Evolutionary conservation across 805 yeast genomes (phyloP).

Genomic region (Torulaspora indica): DNA sequence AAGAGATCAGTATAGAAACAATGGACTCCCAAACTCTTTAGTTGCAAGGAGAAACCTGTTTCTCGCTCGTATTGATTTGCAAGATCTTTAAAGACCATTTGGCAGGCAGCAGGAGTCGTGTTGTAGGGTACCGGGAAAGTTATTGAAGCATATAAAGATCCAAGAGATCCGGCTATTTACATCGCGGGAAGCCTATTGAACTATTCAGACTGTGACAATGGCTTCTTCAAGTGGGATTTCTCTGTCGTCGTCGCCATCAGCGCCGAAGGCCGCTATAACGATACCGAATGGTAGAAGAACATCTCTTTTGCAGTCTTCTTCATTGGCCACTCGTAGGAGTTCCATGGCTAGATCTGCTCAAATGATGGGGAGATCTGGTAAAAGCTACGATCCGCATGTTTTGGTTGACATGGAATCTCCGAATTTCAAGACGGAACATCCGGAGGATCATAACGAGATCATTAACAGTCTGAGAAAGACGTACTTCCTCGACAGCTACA

Average conservation of each 20-base stretch:
- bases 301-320: slow-evolving; percentile 12
- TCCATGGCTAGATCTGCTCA: slow-evolving; percentile 14
- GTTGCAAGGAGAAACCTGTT: neutral
- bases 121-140: neutral
- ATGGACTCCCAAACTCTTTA: neutral
- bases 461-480: slow-evolving; percentile 32
- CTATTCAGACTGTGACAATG: neutral
- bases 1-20: slow-evolving; percentile 1
- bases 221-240: neutral
- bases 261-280: slow-evolving; percentile 15
- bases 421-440: slow-evolving; percentile 28
- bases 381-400: slow-evolving; percentile 25
- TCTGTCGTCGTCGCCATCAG: slow-evolving; percentile 8
- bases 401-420: slow-evolving; percentile 33
- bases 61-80: neutral
- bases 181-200: neutral
- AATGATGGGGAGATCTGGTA: slow-evolving; percentile 11
- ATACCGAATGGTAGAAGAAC: slow-evolving; percentile 15
- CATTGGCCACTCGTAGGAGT: slow-evolving; percentile 10
- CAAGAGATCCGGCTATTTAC: neutral
- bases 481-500: slow-evolving; percentile 22
- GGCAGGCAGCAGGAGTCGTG: neutral
- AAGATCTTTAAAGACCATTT: neutral
- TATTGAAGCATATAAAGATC: neutral
- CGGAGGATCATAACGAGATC: slow-evolving; percentile 29